A percentile compares a stretch with the other conserved stretches of the same genome.
phyloP scores from a whole-genome alignment of 176 grass and related monocot species.

The Carex kokanica region DNA sequence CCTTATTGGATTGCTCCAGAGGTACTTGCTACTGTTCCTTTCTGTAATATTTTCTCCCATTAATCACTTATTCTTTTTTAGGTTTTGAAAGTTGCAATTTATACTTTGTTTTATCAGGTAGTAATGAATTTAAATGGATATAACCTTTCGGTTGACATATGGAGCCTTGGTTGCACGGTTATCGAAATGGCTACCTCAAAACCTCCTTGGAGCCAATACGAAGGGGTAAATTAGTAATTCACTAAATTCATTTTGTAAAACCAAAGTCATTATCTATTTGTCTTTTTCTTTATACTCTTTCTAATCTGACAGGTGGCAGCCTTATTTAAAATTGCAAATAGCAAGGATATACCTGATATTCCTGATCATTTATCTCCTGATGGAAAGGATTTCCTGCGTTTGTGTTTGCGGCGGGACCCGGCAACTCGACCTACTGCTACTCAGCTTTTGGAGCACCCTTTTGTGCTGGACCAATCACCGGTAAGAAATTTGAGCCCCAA shows the following conservation, averaged over 20 bases:
- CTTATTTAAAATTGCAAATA: conserved; percentile 98
- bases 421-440: conserved; percentile 55
- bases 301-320: conserved; percentile 73
- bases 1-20: conserved; percentile 99
- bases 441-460: conserved; percentile 78
- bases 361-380: conserved; percentile 66
- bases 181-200: conserved; percentile 96
- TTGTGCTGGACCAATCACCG: conserved; percentile 72
- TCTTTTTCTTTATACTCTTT: not conserved
- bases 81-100: not conserved
- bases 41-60: not conserved
- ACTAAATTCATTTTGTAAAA: conserved; percentile 29
- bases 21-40: conserved; percentile 36
- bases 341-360: conserved; percentile 95
- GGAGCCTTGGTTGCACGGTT: conserved; percentile 96
- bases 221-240: conserved; percentile 66
- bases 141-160: conserved; percentile 84
- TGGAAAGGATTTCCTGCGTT: conserved; percentile 66
- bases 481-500: conserved; percentile 37
- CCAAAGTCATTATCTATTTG: not conserved
- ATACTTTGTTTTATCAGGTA: conserved; percentile 43
- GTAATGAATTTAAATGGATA: conserved; percentile 92
- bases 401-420: conserved; percentile 77
- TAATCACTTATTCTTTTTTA: not conserved
- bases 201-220: conserved; percentile 89